Conservation (phyloP, 805 yeast genomes). For the Wickerhamomyces xylosicus region DNA sequence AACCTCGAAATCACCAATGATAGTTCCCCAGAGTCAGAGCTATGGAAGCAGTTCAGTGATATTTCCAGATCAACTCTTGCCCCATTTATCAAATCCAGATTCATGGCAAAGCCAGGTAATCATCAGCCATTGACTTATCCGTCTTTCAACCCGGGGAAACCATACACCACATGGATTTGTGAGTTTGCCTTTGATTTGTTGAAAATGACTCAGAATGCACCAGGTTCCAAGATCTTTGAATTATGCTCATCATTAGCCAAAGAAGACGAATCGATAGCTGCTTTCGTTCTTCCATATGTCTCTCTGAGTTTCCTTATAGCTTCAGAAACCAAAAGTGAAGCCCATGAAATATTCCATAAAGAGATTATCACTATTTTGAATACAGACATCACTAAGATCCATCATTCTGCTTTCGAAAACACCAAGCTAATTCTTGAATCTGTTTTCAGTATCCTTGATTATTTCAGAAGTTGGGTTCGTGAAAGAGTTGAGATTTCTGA, state of each 20-base stretch:
- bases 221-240: conserved; percentile 37
- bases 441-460: conserved; percentile 72
- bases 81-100: conserved; percentile 68
- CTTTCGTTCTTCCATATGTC: conserved; percentile 68
- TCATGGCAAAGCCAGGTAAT: conserved; percentile 38
- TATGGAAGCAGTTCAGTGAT: conserved; percentile 58
- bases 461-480: conserved; percentile 64
- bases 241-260: conserved; percentile 56
- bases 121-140: conserved; percentile 50
- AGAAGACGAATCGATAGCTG: conserved; percentile 59
- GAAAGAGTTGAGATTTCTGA: conserved; percentile 15
- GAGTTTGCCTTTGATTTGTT: conserved; percentile 59
- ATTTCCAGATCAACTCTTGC: conserved; percentile 61
- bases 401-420: conserved; percentile 48
- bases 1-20: conserved; percentile 17
- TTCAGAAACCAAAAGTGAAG: conserved; percentile 26
- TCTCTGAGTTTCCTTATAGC: conserved; percentile 52
- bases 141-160: conserved; percentile 42
- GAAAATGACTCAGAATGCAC: conserved; percentile 21
- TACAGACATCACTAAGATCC: conserved; percentile 30
- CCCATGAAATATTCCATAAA: conserved; percentile 29
- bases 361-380: conserved; percentile 58
- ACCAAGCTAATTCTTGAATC: conserved; percentile 59
- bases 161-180: conserved; percentile 64
- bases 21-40: conserved; percentile 20